A percentile compares a stretch with the other conserved stretches of the same genome.
These are phyloP conservation scores for Plasmodium coatneyi DNA, from an alignment of 169 alveolate species.

Conservation along the genomic window DNA sequence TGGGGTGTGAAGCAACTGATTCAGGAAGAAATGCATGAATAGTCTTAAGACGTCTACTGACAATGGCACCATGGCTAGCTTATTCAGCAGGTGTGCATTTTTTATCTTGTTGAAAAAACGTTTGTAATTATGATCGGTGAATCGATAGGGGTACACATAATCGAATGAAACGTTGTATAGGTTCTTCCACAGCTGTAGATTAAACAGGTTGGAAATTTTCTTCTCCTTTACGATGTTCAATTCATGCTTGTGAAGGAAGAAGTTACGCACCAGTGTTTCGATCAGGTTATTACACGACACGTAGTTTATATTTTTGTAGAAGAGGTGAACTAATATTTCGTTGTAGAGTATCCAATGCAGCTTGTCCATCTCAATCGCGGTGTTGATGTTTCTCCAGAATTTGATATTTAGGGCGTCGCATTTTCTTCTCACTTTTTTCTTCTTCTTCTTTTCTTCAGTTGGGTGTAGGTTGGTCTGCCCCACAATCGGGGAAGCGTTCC, in stretches of 20 bases:
- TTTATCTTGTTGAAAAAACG: slow-evolving; percentile 46
- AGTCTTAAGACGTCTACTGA: slow-evolving; percentile 36
- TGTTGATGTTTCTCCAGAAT: slow-evolving; percentile 66
- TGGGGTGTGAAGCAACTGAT: slow-evolving; percentile 28
- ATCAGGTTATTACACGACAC: slow-evolving; percentile 49
- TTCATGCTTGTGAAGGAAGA: slow-evolving; percentile 34
- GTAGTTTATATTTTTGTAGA: slow-evolving; percentile 59
- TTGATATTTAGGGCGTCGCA: slow-evolving; percentile 45
- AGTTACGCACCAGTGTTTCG: slow-evolving; percentile 39
- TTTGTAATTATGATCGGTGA: slow-evolving; percentile 34
- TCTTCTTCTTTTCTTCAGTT: not conserved
- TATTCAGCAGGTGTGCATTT: slow-evolving; percentile 38
- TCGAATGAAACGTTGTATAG: slow-evolving; percentile 23
- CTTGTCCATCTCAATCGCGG: slow-evolving; percentile 47
- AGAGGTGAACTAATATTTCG: slow-evolving; percentile 37
- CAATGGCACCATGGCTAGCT: slow-evolving; percentile 35
- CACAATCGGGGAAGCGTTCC: not conserved
- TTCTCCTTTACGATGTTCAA: slow-evolving; percentile 32
- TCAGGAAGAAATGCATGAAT: slow-evolving; percentile 55
- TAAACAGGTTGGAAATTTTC: slow-evolving; percentile 30
- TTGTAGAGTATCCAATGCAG: slow-evolving; percentile 60
- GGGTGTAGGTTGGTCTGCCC: not conserved
- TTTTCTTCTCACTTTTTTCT: slow-evolving; percentile 1
- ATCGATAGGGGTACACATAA: slow-evolving; percentile 68
- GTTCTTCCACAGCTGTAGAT: slow-evolving; percentile 58